Evolutionary conservation across 2,329 filamentous ascomycete genomes (phyloP).

Genomic region (Aspergillus eucalypticola): DNA sequence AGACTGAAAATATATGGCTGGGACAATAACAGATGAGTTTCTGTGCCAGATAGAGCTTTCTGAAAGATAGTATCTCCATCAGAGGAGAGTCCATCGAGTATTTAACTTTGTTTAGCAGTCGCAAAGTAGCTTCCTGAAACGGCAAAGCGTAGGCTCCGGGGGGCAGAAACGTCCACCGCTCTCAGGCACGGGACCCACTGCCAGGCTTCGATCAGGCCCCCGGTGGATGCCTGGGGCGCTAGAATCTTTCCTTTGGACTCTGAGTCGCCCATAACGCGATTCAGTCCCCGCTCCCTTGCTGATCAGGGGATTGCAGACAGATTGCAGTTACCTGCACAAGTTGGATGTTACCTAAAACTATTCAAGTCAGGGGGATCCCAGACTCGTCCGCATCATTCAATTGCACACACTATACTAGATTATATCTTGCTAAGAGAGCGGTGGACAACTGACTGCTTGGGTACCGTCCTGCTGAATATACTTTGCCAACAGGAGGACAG

Average conservation of each 20-base stretch:
- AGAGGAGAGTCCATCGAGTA: neutral
- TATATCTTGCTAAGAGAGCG: too few relatives aligned
- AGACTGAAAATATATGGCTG: neutral
- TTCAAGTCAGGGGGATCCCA: too few relatives aligned
- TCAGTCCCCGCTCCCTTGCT: neutral
- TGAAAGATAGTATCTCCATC: neutral
- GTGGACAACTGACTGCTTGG: too few relatives aligned
- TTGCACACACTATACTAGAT: too few relatives aligned
- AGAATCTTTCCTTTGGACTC: neutral
- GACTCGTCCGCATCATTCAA: too few relatives aligned
- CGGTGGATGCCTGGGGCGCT: neutral
- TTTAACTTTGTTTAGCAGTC: neutral
- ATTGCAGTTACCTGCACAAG: too few relatives aligned
- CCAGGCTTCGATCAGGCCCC: neutral
- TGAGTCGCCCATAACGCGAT: neutral
- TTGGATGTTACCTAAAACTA: too few relatives aligned
- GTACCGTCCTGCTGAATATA: too few relatives aligned
- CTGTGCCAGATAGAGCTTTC: neutral
- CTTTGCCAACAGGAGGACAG: too few relatives aligned
- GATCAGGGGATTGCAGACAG: too few relatives aligned
- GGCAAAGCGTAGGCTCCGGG: neutral
- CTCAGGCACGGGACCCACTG: neutral
- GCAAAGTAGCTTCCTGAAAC: neutral
- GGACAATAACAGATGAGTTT: neutral
- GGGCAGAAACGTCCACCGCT: neutral